phyloP scores from a whole-genome alignment of 202 grass and related monocot species.

The Schoenoplectus tabernaemontani region DNA sequence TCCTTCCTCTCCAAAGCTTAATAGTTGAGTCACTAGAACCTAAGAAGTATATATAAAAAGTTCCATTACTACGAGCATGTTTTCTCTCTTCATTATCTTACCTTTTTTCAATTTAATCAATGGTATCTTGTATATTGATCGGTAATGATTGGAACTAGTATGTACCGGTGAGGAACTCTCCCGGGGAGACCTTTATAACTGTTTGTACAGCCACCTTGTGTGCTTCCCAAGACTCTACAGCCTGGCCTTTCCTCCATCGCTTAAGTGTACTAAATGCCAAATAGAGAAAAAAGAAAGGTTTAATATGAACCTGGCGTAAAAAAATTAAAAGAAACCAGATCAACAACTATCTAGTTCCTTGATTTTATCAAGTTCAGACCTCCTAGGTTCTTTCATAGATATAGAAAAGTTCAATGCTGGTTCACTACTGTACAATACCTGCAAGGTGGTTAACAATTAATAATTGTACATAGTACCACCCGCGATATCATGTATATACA shows the following conservation, averaged over 20 bases:
- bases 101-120: neutral
- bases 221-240: conserved; percentile 85
- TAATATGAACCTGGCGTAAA: neutral
- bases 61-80: neutral
- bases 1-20: conserved; percentile 93
- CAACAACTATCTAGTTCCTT: neutral
- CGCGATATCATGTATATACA: too few relatives aligned
- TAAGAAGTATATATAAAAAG: conserved; percentile 20
- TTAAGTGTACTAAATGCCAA: conserved; percentile 59
- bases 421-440: neutral
- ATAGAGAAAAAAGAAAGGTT: conserved; percentile 12
- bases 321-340: neutral
- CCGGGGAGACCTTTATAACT: conserved; percentile 63
- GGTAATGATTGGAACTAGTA: neutral
- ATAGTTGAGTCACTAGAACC: conserved; percentile 92
- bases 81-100: neutral
- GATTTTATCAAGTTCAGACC: neutral
- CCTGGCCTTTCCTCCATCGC: conserved; percentile 68
- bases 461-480: too few relatives aligned
- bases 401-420: neutral
- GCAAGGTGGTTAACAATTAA: neutral
- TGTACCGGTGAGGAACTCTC: conserved; percentile 74
- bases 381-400: neutral
- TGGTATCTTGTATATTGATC: neutral
- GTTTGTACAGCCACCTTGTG: conserved; percentile 88